These are phyloP conservation scores for Chiua virens DNA, from an alignment of 768 basidiomycete species.

Conservation along the genomic window DNA sequence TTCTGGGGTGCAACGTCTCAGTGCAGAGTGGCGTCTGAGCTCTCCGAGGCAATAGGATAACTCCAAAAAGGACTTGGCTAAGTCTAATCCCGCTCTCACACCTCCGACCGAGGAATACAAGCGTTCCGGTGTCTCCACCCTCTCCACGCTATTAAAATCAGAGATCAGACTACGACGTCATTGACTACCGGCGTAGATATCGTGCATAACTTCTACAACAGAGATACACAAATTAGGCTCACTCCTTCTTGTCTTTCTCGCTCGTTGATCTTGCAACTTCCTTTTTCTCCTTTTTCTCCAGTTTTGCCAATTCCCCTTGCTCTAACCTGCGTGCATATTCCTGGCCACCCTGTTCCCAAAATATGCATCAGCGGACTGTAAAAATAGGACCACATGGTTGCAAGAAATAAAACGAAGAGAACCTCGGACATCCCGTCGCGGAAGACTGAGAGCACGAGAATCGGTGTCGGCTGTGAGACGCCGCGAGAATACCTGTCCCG, in stretches of 20 bases:
- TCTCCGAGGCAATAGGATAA: conserved; percentile 22
- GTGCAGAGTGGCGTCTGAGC: conserved; percentile 2
- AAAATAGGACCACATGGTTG: conserved; percentile 6
- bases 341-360: conserved; percentile 67
- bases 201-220: no score
- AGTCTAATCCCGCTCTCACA: not conserved
- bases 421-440: not conserved
- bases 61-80: conserved; percentile 26
- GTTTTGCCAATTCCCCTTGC: conserved; percentile 38
- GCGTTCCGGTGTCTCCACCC: no score
- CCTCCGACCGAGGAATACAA: no score
- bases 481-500: not conserved
- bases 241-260: conserved; percentile 35
- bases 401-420: conserved; percentile 10
- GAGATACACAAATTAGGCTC: not conserved
- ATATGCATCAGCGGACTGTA: conserved; percentile 5
- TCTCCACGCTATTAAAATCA: no score
- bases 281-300: conserved; percentile 39
- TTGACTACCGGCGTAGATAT: no score
- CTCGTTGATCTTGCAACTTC: conserved; percentile 12
- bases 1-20: not conserved
- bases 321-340: conserved; percentile 76
- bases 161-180: no score
- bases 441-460: not conserved
- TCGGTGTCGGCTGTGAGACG: conserved; percentile 15